Percentiles rank a stretch among this genome's conserved stretches.
phyloP scores from a whole-genome alignment of 2,329 filamentous ascomycete species.

The Rachicladosporium sp. region DNA sequence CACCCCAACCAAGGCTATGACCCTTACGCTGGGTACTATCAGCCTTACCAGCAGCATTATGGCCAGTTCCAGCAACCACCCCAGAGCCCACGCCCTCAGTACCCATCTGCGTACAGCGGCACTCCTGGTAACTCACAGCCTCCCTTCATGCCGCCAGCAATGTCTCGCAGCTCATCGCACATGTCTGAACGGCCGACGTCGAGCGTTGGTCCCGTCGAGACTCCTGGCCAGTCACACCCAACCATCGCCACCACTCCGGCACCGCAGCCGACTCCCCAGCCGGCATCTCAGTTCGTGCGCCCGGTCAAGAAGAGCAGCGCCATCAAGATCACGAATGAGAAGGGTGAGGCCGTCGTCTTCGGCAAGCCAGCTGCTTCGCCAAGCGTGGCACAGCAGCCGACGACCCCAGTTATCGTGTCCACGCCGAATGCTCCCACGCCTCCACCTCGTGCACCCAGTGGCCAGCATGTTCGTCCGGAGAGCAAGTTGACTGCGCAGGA shows the following conservation, averaged over 20 bases:
- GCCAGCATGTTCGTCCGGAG: slow-evolving; percentile 57
- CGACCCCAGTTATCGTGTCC: slow-evolving; percentile 54
- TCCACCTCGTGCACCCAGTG: slow-evolving; percentile 61
- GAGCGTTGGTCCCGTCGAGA: slow-evolving; percentile 45
- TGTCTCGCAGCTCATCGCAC: slow-evolving; percentile 78
- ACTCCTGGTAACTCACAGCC: slow-evolving; percentile 33
- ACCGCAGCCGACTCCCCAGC: slow-evolving; percentile 46
- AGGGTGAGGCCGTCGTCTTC: slow-evolving; percentile 64
- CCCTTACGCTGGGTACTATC: slow-evolving; percentile 31
- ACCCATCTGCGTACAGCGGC: slow-evolving; percentile 38
- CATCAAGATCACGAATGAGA: slow-evolving; percentile 72
- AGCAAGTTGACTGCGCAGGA: slow-evolving; percentile 61
- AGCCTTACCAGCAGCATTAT: slow-evolving; percentile 18
- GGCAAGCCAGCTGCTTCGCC: slow-evolving; percentile 44
- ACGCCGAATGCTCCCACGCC: slow-evolving; percentile 60
- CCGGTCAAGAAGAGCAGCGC: slow-evolving; percentile 58
- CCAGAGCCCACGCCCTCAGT: slow-evolving; percentile 31
- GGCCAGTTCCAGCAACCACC: slow-evolving; percentile 33
- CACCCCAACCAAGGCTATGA: slow-evolving; percentile 26
- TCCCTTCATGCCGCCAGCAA: slow-evolving; percentile 49
- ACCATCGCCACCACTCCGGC: slow-evolving; percentile 42
- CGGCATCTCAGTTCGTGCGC: slow-evolving; percentile 50
- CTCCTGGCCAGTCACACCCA: slow-evolving; percentile 18
- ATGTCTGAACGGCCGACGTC: slow-evolving; percentile 52
- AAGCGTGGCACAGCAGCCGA: slow-evolving; percentile 39